Base-by-base conservation (phyloP, 306 rosid species). In the Pyrus pyrifolia region DNA sequence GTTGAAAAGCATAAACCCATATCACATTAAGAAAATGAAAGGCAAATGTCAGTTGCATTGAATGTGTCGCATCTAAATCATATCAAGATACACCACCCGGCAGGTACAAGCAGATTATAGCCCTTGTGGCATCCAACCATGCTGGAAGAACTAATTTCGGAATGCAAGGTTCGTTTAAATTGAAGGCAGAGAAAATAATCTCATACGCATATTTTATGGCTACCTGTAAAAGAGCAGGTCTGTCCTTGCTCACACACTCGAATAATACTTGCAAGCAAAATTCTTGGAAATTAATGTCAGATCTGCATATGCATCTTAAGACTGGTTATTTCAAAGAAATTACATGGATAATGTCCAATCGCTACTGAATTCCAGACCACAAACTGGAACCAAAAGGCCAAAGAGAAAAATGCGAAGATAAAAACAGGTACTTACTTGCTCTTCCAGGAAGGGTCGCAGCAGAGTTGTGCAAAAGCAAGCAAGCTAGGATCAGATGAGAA, bases 401-500 rank as follows among this genome's bases (percentile, higher is more conserved):
- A 46, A 19, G n/a, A n/a, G 29, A 4, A 23, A 49, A 72, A 51
- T 64, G 25, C 15, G 49, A 79, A 70, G 30, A 69, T 22, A 12
- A 18, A 79, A 22, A 33, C 31, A 15, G 27, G 60, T 46, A 76
- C 90, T 82, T 79, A 82, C 97, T 91, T 86, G 86, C 87, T 86
- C 79, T 81, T 75, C 97, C 97, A 92, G 53, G 96, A 89, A 68
- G 95, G 92, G 58, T 94, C 92, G 58, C 96, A 92, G 86, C 97
- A 94, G 81, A 89, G 89, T 84, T 90, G 98, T 61, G 98, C 97
- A 83, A 94, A 94, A 55, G 98, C 98, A 71, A 90, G 92, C 87
- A 92, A 90, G 89, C 98, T 92, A 60, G 98, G 97, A 85, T 94
- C 97, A 65, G 98, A 94, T 67, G 98, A 92, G 87, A 94, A 94